These are phyloP conservation scores for Mycotypha africana DNA, from an alignment of 371 early-diverging fungal genomes.

Conservation along the genomic window DNA sequence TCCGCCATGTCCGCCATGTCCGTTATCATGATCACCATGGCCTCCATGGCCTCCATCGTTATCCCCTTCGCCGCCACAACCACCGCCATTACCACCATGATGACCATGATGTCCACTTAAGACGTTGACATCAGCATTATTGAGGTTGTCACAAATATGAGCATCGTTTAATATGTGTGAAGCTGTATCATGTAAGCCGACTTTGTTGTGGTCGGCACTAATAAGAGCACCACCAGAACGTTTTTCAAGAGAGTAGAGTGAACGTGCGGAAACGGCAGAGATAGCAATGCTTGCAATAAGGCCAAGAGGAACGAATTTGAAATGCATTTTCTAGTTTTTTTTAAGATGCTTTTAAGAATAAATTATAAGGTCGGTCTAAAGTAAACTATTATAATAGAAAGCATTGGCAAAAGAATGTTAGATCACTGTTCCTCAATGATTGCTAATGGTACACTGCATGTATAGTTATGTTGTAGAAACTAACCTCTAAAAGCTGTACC, in stretches of 20 bases:
- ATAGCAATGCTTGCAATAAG: constrained; percentile 7
- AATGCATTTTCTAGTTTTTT: constrained; percentile 11
- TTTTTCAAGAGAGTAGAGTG: background rate
- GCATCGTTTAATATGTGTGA: background rate
- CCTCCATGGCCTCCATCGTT: background rate
- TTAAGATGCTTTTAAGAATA: background rate
- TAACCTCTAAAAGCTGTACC: no score
- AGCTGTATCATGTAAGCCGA: background rate
- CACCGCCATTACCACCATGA: background rate
- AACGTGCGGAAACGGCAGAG: background rate
- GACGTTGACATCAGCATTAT: background rate
- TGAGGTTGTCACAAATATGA: background rate
- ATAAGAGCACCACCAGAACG: constrained; percentile 1
- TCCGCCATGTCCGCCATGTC: no score
- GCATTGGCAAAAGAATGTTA: no score
- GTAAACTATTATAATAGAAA: no score
- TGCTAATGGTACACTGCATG: no score
- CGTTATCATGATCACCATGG: no score
- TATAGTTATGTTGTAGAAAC: no score
- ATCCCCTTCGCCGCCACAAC: background rate
- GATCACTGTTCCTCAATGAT: no score
- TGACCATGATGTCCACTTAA: no score
- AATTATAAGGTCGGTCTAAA: no score
- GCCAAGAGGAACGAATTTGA: constrained; percentile 8
- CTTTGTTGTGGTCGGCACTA: background rate